These are phyloP conservation scores for Creolimax fragrantissima DNA, from an alignment of 78 protist genomes.

Conservation along the genomic window DNA sequence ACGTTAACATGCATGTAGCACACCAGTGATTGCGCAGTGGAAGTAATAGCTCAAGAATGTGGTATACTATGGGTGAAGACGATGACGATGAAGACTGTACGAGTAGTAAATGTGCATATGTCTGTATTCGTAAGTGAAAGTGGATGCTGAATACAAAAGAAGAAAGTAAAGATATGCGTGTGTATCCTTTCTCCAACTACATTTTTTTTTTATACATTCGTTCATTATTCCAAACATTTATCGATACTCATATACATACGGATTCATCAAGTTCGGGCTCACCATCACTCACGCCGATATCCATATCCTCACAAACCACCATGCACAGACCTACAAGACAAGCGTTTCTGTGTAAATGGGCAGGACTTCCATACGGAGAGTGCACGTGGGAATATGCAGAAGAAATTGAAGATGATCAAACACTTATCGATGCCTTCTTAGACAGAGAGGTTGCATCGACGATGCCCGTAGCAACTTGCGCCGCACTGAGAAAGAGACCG, in stretches of 20 bases:
- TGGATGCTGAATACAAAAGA: too few species aligned
- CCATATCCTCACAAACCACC: not conserved
- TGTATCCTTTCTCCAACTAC: not conserved
- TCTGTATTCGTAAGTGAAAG: too few species aligned
- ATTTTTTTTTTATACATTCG: too few species aligned
- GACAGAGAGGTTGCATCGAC: not conserved
- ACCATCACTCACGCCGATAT: not conserved
- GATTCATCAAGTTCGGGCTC: not conserved
- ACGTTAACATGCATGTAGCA: too few species aligned
- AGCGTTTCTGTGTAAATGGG: constrained; percentile 61
- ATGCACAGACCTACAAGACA: not conserved
- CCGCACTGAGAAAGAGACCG: not conserved
- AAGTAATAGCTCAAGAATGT: not conserved
- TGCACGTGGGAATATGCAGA: constrained; percentile 76
- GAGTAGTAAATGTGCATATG: too few species aligned
- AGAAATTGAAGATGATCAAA: constrained; percentile 21
- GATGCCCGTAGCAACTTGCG: not conserved
- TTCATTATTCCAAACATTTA: not conserved
- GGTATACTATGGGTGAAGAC: not conserved
- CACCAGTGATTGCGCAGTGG: too few species aligned
- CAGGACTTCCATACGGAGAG: constrained; percentile 45
- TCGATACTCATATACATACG: too few species aligned
- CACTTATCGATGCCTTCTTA: not conserved
- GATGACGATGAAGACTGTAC: too few species aligned
- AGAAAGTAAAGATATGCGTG: not conserved